phyloP scores from a whole-genome alignment of 2,329 filamentous ascomycete genomes.

The Diaporthe caulivora region DNA sequence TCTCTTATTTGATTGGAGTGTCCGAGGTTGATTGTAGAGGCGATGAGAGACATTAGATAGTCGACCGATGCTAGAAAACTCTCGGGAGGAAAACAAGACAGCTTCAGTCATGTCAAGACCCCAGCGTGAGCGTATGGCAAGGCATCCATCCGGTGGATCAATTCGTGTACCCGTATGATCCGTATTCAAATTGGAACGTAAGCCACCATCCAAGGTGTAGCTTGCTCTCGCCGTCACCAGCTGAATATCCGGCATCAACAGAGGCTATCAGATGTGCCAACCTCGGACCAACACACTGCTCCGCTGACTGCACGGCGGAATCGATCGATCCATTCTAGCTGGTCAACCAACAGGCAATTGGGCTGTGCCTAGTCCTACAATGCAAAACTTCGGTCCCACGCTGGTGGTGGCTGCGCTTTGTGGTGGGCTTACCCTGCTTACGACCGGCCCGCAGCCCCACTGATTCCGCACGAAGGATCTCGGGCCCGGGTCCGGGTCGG shows the following conservation, averaged over 20 bases:
- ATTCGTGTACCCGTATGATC: neutral
- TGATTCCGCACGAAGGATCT: neutral
- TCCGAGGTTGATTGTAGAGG: constrained; percentile 25
- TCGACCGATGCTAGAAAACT: constrained; percentile 24
- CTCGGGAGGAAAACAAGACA: constrained; percentile 8
- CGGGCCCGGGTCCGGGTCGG: constrained; percentile 11
- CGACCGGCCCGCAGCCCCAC: neutral
- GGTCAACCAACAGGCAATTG: neutral
- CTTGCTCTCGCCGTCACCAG: neutral
- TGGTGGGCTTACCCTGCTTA: constrained; percentile 3
- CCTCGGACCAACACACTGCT: neutral
- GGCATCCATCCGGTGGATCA: neutral
- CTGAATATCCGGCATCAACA: neutral
- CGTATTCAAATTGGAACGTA: neutral
- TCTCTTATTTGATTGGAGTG: constrained; percentile 24
- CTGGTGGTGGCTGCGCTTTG: neutral
- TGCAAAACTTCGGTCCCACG: neutral
- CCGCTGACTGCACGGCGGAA: neutral
- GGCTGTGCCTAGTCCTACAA: neutral
- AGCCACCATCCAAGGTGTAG: neutral
- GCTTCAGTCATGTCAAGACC: neutral
- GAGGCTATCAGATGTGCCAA: neutral
- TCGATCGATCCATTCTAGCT: neutral
- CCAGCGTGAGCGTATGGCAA: neutral
- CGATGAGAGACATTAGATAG: constrained; percentile 29